Conservation (phyloP, 257 asterid genomes). For the Solanum chmielewskii region DNA sequence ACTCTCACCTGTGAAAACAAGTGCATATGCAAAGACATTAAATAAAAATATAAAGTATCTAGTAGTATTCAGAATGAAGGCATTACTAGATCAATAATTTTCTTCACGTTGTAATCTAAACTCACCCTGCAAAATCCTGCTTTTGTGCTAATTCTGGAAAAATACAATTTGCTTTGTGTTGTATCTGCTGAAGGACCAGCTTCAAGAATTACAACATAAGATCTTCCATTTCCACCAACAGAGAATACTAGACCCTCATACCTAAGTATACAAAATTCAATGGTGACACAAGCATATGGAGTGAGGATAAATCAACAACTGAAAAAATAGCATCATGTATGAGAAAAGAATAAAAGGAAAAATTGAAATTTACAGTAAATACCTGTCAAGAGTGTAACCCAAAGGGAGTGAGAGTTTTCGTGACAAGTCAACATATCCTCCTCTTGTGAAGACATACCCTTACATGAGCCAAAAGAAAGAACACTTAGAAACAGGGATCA, state of each 20-base stretch:
- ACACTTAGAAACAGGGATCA: not conserved
- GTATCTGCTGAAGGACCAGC: slow-evolving; percentile 79
- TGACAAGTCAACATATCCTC: slow-evolving; percentile 79
- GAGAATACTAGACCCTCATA: slow-evolving; percentile 92
- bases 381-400: slow-evolving; percentile 94
- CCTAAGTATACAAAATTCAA: slow-evolving; percentile 23
- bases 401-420: slow-evolving; percentile 74
- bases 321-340: not conserved
- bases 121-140: slow-evolving; percentile 96
- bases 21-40: not conserved
- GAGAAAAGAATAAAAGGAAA: not conserved
- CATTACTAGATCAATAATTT: not conserved
- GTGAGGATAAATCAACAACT: not conserved
- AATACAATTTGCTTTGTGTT: slow-evolving; percentile 69
- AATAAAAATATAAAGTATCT: not conserved
- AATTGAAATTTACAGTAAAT: not conserved
- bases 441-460: slow-evolving; percentile 90
- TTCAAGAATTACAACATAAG: slow-evolving; percentile 81
- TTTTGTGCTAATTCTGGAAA: slow-evolving; percentile 86
- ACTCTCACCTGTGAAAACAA: slow-evolving; percentile 63
- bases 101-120: not conserved
- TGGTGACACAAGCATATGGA: not conserved
- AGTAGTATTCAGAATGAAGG: not conserved
- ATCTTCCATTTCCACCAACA: slow-evolving; percentile 94
- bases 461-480: not conserved